phyloP scores from a whole-genome alignment of 805 yeast species.

The Sugiyamaella smithiae region DNA sequence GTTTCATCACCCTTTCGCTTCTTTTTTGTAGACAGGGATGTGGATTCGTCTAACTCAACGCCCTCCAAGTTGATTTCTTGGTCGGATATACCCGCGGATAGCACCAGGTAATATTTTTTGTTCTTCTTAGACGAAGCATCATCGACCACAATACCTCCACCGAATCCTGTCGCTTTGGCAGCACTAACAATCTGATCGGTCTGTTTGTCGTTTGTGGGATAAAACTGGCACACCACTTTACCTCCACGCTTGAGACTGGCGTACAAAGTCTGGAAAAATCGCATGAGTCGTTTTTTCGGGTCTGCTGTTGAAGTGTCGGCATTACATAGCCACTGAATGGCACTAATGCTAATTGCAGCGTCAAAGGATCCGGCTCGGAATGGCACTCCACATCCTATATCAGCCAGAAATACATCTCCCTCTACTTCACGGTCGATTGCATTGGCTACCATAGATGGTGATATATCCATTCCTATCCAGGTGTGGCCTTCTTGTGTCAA shows the following conservation, averaged over 20 bases:
- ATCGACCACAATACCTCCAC: constrained; percentile 92
- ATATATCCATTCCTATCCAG: constrained; percentile 96
- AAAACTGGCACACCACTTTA: constrained; percentile 94
- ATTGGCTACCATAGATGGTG: constrained; percentile 93
- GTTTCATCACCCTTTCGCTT: constrained; percentile 60
- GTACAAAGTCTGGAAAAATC: constrained; percentile 85
- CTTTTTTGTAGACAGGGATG: constrained; percentile 34
- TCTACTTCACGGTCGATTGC: constrained; percentile 90
- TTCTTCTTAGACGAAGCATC: constrained; percentile 91
- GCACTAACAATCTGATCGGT: constrained; percentile 71
- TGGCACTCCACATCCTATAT: constrained; percentile 92
- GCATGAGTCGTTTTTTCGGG: constrained; percentile 74
- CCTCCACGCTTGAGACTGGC: constrained; percentile 90
- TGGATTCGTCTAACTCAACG: constrained; percentile 72
- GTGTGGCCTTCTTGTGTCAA: constrained; percentile 88
- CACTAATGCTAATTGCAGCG: constrained; percentile 92
- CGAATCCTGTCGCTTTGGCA: constrained; percentile 93
- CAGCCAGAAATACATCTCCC: constrained; percentile 88
- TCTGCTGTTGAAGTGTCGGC: constrained; percentile 82
- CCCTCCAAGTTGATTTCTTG: constrained; percentile 73
- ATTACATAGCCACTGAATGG: constrained; percentile 96
- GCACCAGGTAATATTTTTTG: constrained; percentile 84
- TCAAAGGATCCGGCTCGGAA: constrained; percentile 96
- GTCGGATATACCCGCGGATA: constrained; percentile 81
- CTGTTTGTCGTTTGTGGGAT: constrained; percentile 88